A percentile compares a stretch with the other conserved stretches of the same genome.
These are phyloP conservation scores for Galerina sulciceps DNA, from an alignment of 768 basidiomycete genomes.

Conservation along the genomic window DNA sequence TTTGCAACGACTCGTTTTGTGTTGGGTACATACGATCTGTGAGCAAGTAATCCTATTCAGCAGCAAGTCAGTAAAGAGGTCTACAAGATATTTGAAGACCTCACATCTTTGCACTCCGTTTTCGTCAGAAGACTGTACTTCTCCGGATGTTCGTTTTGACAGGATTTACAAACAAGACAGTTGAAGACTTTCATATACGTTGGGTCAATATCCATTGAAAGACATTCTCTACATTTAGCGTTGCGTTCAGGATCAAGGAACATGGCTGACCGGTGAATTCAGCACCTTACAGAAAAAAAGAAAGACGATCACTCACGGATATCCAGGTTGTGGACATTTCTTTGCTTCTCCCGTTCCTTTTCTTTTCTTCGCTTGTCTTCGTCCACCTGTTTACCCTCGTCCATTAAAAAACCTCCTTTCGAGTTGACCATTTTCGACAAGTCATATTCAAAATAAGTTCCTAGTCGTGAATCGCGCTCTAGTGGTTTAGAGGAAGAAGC, in stretches of 20 bases:
- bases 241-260: conserved; percentile 73
- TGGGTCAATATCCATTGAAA: conserved; percentile 87
- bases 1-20: neutral
- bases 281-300: neutral
- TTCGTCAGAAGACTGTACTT: conserved; percentile 96
- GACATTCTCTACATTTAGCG: conserved; percentile 86
- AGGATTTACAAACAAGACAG: conserved; percentile 85
- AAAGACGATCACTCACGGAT: conserved; percentile 55
- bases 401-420: conserved; percentile 92
- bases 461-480: conserved; percentile 77
- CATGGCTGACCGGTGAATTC: conserved; percentile 57
- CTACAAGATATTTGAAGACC: conserved; percentile 17
- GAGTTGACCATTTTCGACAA: conserved; percentile 96
- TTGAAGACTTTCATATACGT: conserved; percentile 82
- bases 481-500: conserved; percentile 54
- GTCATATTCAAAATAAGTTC: conserved; percentile 97
- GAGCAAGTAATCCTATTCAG: conserved; percentile 84
- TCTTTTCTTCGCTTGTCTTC: conserved; percentile 78
- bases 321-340: conserved; percentile 74
- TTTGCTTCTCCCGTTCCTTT: conserved; percentile 79
- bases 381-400: conserved; percentile 83
- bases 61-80: neutral
- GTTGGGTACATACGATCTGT: conserved; percentile 76
- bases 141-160: conserved; percentile 89
- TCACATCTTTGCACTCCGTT: conserved; percentile 95